Evolutionary conservation across 129 eudicot genomes (phyloP), one percentile per base, ranked within the genome.

Genomic region (Escallonia rubra): DNA sequence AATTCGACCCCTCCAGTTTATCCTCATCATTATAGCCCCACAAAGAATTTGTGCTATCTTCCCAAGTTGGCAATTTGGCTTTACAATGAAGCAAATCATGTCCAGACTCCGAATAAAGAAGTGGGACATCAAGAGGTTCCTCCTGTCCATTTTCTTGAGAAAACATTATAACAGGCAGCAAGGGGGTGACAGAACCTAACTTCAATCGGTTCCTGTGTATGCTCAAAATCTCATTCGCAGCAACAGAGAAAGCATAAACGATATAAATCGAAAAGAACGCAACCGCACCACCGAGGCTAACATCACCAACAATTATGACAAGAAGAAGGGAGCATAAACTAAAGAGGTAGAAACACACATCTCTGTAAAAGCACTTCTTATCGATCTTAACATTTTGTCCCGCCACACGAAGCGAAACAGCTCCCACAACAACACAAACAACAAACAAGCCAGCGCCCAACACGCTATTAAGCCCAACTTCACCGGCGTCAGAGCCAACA

Each of bases 391-490:
- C 82, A 14, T n/a, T 49, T 57, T 72, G 82, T 41, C 83, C 74
- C 0, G 84, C 73, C 14, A 91, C 82, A 48, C 81, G 76, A 5
- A 91, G 42, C 2, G 90, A 77, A 47, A 88, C 80, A 44, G 78
- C 76, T 6, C 96, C 97, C 4, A 69, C 94, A 42, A 91, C 98
- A n/a, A 91, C 70, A 81, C 96, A 88, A 39, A 82, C 71, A 13
- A 91, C 83, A 10, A 88, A 91, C 52, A 88, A 76, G 43, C 87
- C 96, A 4, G 95, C 98, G 41, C 98, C 98, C 52, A 91, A 66
- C 12, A 91, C 87, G 59, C 98, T 81, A 65, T 86, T 92, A 5
- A 92, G 44, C 16, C 98, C 98, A 13, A 92, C 96, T 14, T 76
- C 95, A 14, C 90, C 89, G 41, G 82, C 79, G 73, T 72, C 85